Percentiles rank a stretch among this genome's conserved stretches.
These are phyloP conservation scores for Lipomyces yamanashiensis DNA, from an alignment of 805 yeast species.

Conservation along the genomic window DNA sequence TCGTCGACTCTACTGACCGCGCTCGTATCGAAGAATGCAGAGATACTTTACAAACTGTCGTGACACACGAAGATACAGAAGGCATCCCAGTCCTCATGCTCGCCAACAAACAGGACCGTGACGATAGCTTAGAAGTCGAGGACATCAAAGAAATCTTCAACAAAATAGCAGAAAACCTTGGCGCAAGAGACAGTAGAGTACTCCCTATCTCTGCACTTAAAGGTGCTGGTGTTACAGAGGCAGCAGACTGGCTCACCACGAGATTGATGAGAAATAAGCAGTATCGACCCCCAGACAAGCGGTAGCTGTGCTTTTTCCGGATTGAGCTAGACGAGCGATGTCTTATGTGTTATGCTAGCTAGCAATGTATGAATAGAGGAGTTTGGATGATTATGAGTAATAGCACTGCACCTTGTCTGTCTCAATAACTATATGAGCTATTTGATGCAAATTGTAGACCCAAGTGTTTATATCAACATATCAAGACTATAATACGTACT, in stretches of 20 bases:
- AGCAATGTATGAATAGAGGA: too few species aligned
- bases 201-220: constrained; percentile 85
- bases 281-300: constrained; percentile 60
- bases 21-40: constrained; percentile 82
- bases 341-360: too few species aligned
- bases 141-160: constrained; percentile 84
- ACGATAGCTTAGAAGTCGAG: constrained; percentile 70
- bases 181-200: constrained; percentile 89
- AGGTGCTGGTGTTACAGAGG: constrained; percentile 81
- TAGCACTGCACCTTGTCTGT: too few species aligned
- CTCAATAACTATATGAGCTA: too few species aligned
- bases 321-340: too few species aligned
- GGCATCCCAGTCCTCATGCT: constrained; percentile 92
- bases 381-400: too few species aligned
- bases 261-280: constrained; percentile 70
- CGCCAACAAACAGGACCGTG: constrained; percentile 90
- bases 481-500: too few species aligned
- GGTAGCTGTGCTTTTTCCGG: constrained; percentile 17
- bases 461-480: too few species aligned
- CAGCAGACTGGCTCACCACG: constrained; percentile 85
- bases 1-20: constrained; percentile 88
- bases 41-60: constrained; percentile 58
- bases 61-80: constrained; percentile 64
- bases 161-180: constrained; percentile 76
- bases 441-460: too few species aligned